A percentile compares a stretch with the other conserved stretches of the same genome.
Conservation (phyloP, 1,284 basidiomycete species). For the Pulchroboletus neoregius region DNA sequence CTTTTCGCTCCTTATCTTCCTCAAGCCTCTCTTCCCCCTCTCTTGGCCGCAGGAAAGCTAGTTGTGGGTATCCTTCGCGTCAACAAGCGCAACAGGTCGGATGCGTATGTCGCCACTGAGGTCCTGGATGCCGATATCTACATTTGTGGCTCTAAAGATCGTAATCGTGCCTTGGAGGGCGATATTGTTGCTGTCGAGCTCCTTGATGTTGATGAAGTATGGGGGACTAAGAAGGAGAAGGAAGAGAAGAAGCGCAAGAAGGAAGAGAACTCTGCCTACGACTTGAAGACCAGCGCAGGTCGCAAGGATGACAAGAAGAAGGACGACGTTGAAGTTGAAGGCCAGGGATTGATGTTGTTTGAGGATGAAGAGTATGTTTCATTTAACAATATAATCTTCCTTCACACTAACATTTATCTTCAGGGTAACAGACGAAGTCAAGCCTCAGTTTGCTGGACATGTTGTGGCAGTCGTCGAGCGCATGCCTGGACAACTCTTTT, state of each 20-base stretch:
- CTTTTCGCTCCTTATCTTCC: conserved; percentile 99
- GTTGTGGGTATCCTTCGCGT: conserved; percentile 97
- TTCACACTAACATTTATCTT: conserved; percentile 12
- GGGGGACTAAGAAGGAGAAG: conserved; percentile 99
- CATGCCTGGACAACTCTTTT: conserved; percentile 98
- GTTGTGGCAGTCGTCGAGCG: conserved; percentile 98
- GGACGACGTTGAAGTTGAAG: conserved; percentile 99
- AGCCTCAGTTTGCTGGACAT: conserved; percentile 95
- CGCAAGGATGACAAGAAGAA: conserved; percentile 99
- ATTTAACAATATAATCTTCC: conserved; percentile 1
- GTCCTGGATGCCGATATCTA: conserved; percentile 99
- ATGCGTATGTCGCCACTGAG: conserved; percentile 99
- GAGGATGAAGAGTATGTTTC: conserved; percentile 88
- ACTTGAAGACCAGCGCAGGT: conserved; percentile 66
- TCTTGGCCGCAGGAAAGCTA: conserved; percentile 96
- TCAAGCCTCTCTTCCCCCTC: conserved; percentile 93
- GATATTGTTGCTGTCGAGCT: conserved; percentile 99
- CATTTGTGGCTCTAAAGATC: conserved; percentile 97
- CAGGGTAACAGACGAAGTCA: conserved; percentile 94
- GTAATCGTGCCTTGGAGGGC: conserved; percentile 96
- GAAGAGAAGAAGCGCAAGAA: conserved; percentile 99
- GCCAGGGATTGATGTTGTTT: conserved; percentile 93
- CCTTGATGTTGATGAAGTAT: conserved; percentile 96
- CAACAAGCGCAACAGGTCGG: conserved; percentile 98
- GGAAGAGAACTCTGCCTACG: conserved; percentile 95